Base-by-base conservation (phyloP, 345 rosid genomes). In the Alliaria petiolata region DNA sequence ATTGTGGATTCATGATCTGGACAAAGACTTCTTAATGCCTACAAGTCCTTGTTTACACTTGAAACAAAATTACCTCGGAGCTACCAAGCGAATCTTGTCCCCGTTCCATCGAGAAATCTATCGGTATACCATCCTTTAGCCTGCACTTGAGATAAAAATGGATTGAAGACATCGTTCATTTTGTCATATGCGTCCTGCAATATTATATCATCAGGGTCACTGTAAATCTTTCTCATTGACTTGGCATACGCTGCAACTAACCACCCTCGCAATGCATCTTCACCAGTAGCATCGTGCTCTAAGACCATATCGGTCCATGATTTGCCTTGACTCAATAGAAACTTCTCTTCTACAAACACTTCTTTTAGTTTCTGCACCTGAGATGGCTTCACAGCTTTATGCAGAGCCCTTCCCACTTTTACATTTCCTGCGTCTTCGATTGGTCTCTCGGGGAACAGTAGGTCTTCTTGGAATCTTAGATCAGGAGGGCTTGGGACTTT, bases 181-280 rank as follows among this genome's bases (percentile, higher is more conserved):
- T 81, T 88, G 44, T 76, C 78, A 34, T 89, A 87, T 1, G 97
- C 96, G 3, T 83, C 89, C 77, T 65, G 83, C 79, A 89, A 45
- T 33, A 82, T 72, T 1, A 62, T 30, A 10, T 44, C 65, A 53
- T 70, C 85, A 8, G 65, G 64, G 69, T 77, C 77, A 9, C 60
- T 51, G 22, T 74, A 74, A 8, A 76, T 81, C 25, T 80, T 78
- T 71, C 33, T 67, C 86, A 73, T 83, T 53, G 72, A 76, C 13
- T 82, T 70, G 22, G 86, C 85, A 73, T 82, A 87, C 7, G 90
- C 98, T 56, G 99, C 96, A 47, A 95, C 90, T 56, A 92, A 68
- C 99, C 99, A 95, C 42, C 98, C 99, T 84, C 91, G 87, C 77
- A 89, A 64, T 45, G 93, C 99, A 63, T 95, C 98, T 87, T 90